Percentiles rank a stretch among this genome's conserved stretches.
These are phyloP conservation scores for Puccinia brachypodii DNA, from an alignment of 1,284 basidiomycete genomes.

Conservation along the genomic window DNA sequence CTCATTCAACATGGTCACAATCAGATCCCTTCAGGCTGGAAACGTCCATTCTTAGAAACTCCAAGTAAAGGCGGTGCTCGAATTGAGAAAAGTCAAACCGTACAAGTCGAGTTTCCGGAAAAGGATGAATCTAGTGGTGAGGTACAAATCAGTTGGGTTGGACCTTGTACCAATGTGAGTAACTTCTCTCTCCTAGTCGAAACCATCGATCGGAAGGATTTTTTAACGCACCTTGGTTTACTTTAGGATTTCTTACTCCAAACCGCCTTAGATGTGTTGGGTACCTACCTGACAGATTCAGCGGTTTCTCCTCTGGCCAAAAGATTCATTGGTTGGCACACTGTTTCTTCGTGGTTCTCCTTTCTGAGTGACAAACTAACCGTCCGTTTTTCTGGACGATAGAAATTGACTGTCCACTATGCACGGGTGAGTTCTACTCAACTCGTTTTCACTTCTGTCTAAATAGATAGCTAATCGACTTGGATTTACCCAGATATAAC, in stretches of 20 bases:
- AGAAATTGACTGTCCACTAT: conserved; percentile 85
- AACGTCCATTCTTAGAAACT: conserved; percentile 90
- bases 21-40: conserved; percentile 76
- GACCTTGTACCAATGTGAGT: conserved; percentile 73
- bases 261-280: conserved; percentile 32
- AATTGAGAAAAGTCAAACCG: conserved; percentile 64
- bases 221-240: too few relatives aligned
- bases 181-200: conserved; percentile 54
- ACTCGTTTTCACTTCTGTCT: background rate
- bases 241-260: conserved; percentile 38
- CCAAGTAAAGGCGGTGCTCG: conserved; percentile 67
- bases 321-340: conserved; percentile 43
- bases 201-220: too few relatives aligned
- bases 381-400: conserved; percentile 71
- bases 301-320: conserved; percentile 45
- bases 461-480: conserved; percentile 40
- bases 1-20: conserved; percentile 74
- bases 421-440: conserved; percentile 62
- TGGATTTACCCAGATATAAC: conserved; percentile 68
- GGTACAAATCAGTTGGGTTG: conserved; percentile 75
- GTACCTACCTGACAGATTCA: conserved; percentile 56
- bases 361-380: conserved; percentile 26
- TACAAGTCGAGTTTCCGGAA: conserved; percentile 90
- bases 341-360: background rate
- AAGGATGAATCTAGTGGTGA: conserved; percentile 94